phyloP scores from a whole-genome alignment of 805 yeast species.

The Priceomyces melissophilus region DNA sequence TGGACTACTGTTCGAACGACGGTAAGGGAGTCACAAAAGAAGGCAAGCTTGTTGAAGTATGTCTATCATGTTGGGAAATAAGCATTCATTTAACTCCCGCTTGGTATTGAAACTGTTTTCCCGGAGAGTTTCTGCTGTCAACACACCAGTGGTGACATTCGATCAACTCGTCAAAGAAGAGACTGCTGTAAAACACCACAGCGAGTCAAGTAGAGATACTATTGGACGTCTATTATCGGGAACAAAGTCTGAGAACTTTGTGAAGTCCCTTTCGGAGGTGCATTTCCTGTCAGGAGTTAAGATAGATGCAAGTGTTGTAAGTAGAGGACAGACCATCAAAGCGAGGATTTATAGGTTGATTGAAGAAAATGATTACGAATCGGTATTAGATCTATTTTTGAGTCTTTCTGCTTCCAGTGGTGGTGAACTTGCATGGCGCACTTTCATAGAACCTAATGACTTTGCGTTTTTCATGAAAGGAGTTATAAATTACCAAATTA shows the following conservation, averaged over 20 bases:
- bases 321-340: constrained; percentile 9
- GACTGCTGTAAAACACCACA: neutral
- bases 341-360: constrained; percentile 13
- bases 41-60: neutral
- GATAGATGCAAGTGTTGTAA: neutral
- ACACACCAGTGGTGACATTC: neutral
- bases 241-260: constrained; percentile 5
- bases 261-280: constrained; percentile 11
- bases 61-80: constrained; percentile 1
- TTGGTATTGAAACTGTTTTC: neutral
- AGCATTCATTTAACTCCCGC: neutral
- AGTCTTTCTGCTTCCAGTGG: constrained; percentile 8
- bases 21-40: neutral
- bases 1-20: no score
- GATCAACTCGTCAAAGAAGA: constrained; percentile 1
- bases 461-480: constrained; percentile 16
- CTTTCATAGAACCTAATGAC: constrained; percentile 15
- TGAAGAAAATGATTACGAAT: constrained; percentile 10
- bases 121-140: constrained; percentile 2
- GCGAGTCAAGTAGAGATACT: neutral
- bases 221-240: neutral
- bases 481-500: constrained; percentile 18
- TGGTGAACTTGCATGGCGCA: constrained; percentile 4
- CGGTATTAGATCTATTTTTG: constrained; percentile 14
- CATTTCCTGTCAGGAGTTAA: constrained; percentile 11